These are phyloP conservation scores for Pleomassaria siparia DNA, from an alignment of 2,329 filamentous ascomycete species.

Conservation along the genomic window DNA sequence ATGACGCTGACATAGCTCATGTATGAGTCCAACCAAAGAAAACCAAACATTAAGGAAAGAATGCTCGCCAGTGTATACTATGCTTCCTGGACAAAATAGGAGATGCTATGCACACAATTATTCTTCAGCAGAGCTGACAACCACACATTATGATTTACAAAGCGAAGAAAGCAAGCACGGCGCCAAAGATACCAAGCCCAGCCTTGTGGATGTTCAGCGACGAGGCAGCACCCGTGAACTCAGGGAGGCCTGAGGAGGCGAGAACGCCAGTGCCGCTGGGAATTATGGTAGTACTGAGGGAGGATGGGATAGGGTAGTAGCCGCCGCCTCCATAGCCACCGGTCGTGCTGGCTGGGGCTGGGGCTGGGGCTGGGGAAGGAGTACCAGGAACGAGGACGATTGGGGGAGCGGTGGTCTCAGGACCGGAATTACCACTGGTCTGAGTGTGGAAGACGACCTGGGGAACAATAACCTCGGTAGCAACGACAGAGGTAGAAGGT, in stretches of 20 bases:
- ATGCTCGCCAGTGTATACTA: not conserved
- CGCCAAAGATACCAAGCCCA: constrained; percentile 29
- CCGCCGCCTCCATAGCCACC: constrained; percentile 8
- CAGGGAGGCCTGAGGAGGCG: constrained; percentile 19
- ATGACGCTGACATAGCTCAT: too few relatives aligned
- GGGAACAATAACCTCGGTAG: constrained; percentile 49
- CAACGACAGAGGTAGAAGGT: too few relatives aligned
- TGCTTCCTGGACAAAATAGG: not conserved
- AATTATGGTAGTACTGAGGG: constrained; percentile 23
- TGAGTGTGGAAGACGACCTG: constrained; percentile 48
- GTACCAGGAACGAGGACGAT: constrained; percentile 40
- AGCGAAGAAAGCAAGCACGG: constrained; percentile 35
- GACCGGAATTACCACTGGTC: constrained; percentile 23
- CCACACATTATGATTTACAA: constrained; percentile 25
- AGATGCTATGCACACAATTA: constrained; percentile 1
- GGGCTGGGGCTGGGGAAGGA: constrained; percentile 34
- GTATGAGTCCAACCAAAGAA: not conserved
- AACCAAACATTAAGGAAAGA: not conserved
- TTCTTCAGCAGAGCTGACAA: not conserved
- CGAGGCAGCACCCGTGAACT: constrained; percentile 40
- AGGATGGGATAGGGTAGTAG: constrained; percentile 29
- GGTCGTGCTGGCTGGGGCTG: constrained; percentile 33
- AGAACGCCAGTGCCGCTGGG: constrained; percentile 25
- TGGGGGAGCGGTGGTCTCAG: constrained; percentile 26
- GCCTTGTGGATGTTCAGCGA: constrained; percentile 23